Evolutionary conservation across 1,284 basidiomycete genomes (phyloP).

Genomic region (Ceratobasidium sp.): DNA sequence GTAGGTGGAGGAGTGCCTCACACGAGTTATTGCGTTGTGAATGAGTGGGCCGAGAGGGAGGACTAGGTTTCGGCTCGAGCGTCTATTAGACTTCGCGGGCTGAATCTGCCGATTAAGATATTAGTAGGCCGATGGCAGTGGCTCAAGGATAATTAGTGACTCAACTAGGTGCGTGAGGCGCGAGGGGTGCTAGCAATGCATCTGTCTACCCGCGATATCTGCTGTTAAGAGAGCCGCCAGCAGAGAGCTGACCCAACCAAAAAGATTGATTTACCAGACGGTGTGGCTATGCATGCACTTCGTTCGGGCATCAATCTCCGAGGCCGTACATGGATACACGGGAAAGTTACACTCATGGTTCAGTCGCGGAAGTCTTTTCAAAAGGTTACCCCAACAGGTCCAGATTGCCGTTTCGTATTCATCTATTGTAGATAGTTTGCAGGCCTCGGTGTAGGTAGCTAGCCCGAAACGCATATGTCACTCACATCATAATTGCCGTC

Average conservation of each 20-base stretch:
- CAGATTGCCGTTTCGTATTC: no score
- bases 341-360: not conserved
- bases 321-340: not conserved
- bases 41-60: not conserved
- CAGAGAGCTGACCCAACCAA: slow-evolving; percentile 6
- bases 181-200: not conserved
- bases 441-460: not conserved
- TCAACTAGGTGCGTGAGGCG: not conserved
- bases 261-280: not conserved
- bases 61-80: slow-evolving; percentile 15
- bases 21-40: slow-evolving; percentile 17
- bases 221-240: not conserved
- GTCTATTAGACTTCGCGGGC: slow-evolving; percentile 25
- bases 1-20: slow-evolving; percentile 18
- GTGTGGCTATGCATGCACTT: slow-evolving; percentile 3
- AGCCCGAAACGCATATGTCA: not conserved
- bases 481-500: not conserved
- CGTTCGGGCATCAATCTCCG: slow-evolving; percentile 19
- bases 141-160: not conserved
- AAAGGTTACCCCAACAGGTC: not conserved
- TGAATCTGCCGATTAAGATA: slow-evolving; percentile 5
- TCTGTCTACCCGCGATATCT: not conserved
- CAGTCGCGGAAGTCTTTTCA: not conserved
- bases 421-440: no score
- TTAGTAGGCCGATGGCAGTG: not conserved